Evolutionary conservation across 352 stramenopile genomes (phyloP).

Genomic region (Globisporangium carolinianum): DNA sequence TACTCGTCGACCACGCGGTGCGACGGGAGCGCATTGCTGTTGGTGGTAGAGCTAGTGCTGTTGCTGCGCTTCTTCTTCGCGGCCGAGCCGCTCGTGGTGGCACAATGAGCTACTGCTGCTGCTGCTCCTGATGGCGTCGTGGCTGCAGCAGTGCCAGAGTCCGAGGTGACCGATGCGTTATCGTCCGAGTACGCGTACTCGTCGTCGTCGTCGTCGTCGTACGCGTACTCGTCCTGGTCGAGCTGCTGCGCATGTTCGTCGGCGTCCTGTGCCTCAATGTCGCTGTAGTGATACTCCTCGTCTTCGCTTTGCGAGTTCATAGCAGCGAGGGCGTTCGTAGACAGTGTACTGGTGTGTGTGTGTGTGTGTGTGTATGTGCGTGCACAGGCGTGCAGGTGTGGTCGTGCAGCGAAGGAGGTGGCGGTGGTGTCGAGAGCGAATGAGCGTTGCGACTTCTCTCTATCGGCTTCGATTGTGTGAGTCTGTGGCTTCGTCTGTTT

Average conservation of each 20-base stretch:
- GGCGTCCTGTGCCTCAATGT: slow-evolving; percentile 57
- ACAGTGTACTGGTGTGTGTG: too few species aligned
- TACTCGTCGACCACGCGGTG: slow-evolving; percentile 33
- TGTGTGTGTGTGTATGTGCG: too few species aligned
- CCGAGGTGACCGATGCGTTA: slow-evolving; percentile 22
- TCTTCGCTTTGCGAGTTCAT: slow-evolving; percentile 23
- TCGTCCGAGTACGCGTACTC: slow-evolving; percentile 71
- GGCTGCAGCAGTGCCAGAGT: slow-evolving; percentile 11
- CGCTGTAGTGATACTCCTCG: slow-evolving; percentile 81
- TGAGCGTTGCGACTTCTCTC: too few species aligned
- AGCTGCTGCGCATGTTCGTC: slow-evolving; percentile 17
- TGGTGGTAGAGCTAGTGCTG: background rate
- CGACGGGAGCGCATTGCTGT: too few species aligned
- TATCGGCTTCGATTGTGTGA: too few species aligned
- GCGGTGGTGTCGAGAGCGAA: too few species aligned
- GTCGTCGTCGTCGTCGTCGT: slow-evolving; percentile 27
- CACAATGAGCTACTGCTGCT: slow-evolving; percentile 22
- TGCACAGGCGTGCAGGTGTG: too few species aligned
- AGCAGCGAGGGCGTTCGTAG: too few species aligned
- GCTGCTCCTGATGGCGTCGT: slow-evolving; percentile 16
- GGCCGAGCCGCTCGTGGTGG: slow-evolving; percentile 27
- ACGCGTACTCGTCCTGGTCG: slow-evolving; percentile 8
- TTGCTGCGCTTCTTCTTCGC: slow-evolving; percentile 67
- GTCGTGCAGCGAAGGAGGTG: too few species aligned
- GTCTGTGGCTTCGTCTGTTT: too few species aligned